Evolutionary conservation across 2,329 filamentous ascomycete genomes (phyloP), one percentile per base, ranked within the genome.

Genomic region (Rhynchosporium secalis): DNA sequence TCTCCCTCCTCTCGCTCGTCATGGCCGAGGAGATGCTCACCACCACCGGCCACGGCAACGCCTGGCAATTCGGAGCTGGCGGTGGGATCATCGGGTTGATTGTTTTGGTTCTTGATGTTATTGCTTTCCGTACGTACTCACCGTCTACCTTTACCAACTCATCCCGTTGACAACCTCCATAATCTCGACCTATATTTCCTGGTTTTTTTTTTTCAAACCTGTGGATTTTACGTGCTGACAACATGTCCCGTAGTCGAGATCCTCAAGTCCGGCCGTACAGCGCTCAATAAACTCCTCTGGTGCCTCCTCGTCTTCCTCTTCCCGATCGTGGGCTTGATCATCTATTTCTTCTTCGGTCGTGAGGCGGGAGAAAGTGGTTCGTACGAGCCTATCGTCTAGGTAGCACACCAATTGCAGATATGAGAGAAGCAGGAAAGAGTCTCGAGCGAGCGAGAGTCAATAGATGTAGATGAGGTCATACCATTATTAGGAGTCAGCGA

Each of bases 311-410:
- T 88, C 70, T 87, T 88, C 77, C 74, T 88, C 65, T 86, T 88
- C 77, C 86, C 86, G 5, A 76, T 88, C 55, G 72, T 84, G 67
- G 86, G 86, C 63, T 78, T 86, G 74, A 74, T 86, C 69, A 75
- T 87, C 74, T 88, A 88, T 76, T 88, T 78, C 72, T 75, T 88
- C 58, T 87, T 88, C 76, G 86, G 84, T 52, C 83, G 88, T 75
- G 82, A 85, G 57, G 75, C 77, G 46, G 76, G 79, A 33, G 83
- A 86, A 73, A 83, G 78, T 49, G 74, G 77, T 8, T 79, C 79
- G 26, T 86, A 87, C 69, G 83, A 86, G 74, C 73, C 81, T 33
- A 59, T 59, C 10, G 57, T 31, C 4, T 59, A 58, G 38, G 20
- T 20, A 20, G 1, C 20, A 20, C 20, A 20, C 20, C 20, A 20